A percentile compares a stretch with the other conserved stretches of the same genome.
These are phyloP conservation scores for Furculomyces boomerangus DNA, from an alignment of 371 early-diverging fungal genomes.

Conservation along the genomic window DNA sequence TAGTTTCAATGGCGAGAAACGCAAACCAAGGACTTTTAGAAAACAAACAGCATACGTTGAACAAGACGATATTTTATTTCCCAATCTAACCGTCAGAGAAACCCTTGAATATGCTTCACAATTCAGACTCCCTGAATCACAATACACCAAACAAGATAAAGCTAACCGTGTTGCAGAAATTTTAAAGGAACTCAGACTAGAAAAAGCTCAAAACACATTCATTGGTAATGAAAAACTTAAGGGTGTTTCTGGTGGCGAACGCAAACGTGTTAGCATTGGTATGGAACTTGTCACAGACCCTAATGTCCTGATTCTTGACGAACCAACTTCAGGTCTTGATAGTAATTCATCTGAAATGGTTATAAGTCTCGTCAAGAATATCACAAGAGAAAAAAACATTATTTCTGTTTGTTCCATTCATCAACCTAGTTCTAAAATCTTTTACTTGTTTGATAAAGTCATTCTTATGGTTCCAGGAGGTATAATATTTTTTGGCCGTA, in stretches of 20 bases:
- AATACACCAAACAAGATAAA: conserved; percentile 26
- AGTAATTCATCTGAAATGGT: conserved; percentile 47
- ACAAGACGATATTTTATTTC: conserved; percentile 21
- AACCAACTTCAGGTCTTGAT: conserved; percentile 69
- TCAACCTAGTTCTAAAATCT: conserved; percentile 47
- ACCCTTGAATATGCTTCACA: conserved; percentile 37
- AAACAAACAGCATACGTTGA: conserved; percentile 39
- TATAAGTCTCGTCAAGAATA: conserved; percentile 30
- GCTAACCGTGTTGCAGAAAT: conserved; percentile 31
- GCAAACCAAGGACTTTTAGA: conserved; percentile 32
- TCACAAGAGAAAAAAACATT: conserved; percentile 35
- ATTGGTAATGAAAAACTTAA: conserved; percentile 47
- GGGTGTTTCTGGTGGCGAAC: conserved; percentile 73
- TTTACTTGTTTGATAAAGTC: conserved; percentile 44
- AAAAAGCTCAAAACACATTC: conserved; percentile 32
- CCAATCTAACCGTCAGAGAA: conserved; percentile 32
- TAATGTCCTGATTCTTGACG: conserved; percentile 32
- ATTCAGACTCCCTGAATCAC: conserved; percentile 40
- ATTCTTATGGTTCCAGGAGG: conserved; percentile 45
- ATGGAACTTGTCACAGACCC: conserved; percentile 61
- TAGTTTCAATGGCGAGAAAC: conserved; percentile 35
- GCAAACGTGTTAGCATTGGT: conserved; percentile 69
- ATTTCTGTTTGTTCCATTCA: conserved; percentile 56
- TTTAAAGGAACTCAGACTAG: conserved; percentile 37
- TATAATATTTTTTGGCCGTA: conserved; percentile 39